Base-by-base conservation (phyloP, 108 stramenopile genomes). In the Cyclotella kingstonii region DNA sequence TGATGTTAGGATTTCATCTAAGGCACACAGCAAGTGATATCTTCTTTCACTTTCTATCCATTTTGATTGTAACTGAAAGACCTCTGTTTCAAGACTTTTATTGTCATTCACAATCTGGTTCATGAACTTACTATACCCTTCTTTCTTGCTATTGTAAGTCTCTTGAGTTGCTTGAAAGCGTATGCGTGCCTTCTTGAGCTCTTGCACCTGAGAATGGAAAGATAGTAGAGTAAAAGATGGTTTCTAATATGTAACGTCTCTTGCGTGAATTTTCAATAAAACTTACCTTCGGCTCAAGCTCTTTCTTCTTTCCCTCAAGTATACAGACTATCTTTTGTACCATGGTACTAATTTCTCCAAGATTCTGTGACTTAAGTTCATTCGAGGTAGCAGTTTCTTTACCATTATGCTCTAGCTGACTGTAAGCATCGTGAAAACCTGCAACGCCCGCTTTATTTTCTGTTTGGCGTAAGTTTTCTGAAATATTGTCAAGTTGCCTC, bases 321-420 rank as follows among this genome's bases (percentile, higher is more conserved):
- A 79, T 71, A 11, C 34, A n/a, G 18, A 60, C 78, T 50, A 91
- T 89, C 35, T 68, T 54, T 28, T 73, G 34, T 2, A 89, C 87
- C 22, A 83, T 30, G 25, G 27, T 42, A 36, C 87, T 86, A n/a
- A 91, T 90, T 33, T 89, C 92, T 19, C 85, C 82, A 34, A 93
- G 57, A 6, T 81, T 88, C 51, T 70, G 46, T 5, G 71, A 79
- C 61, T 89, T 93, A 35, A 62, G 19, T 12, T 78, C 78, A 75
- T 93, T 85, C 53, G 87, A 60, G 29, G 57, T 55, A 1, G 64
- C 60, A 4, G 84, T 82, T 61, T 83, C 62, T 58, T 86, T 79
- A 19, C 84, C 60, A 39, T 80, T 79, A 2, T 58, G 54, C n/a
- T 78, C 78, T 10, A 91, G 70, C 11, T 63, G 54, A 8, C 63